Base-by-base conservation (phyloP, 2,329 filamentous ascomycete genomes). In the Byssochlamys sp. region DNA sequence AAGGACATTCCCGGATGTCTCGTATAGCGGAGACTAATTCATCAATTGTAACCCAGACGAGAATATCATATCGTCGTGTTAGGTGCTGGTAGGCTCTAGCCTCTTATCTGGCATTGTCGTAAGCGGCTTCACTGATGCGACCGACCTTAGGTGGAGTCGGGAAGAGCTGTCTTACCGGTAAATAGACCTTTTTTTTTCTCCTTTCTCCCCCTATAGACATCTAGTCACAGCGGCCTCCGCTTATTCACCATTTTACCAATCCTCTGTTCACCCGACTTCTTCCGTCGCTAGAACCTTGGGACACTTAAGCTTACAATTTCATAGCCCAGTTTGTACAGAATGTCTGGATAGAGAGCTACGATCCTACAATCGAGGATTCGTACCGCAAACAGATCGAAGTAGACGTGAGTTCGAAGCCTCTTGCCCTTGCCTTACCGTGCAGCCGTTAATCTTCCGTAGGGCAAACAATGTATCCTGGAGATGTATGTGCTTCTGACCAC, bases 311-410 rank as follows among this genome's bases (percentile, higher is more conserved):
- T 63, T 27, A 66, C 54, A 39, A 53, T 55, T 48, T 65, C 63
- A 67, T 68, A 90, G 90, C 91, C 67, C 90, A 95, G 80, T 95
- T 95, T 68, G 90, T 95, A 55, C 90, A 94, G 74, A 91, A 94
- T 76, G 88, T 95, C 66, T 95, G 90, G 89, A 92, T 95, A 70
- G 90, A 95, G 74, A 89, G 86, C 72, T 92, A 92, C 71, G 89
- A 92, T 75, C 89, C 89, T 50, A 92, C 89, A 61, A 92, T 92
- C 73, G 89, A 92, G 74, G 89, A 92, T 73, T 91, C 89, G 59
- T 92, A 92, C 73, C 83, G 89, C 66, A 92, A 92, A 77, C 88
- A 91, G 73, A 88, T 91, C 60, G 89, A 91, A 65, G 89, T 96
- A 61, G 90, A 96, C 80, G 90, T 94, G 77, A 80, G 89, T 83